Evolutionary conservation across 495 filamentous ascomycete genomes (phyloP).

Genomic region (Eremomyces bilateralis): DNA sequence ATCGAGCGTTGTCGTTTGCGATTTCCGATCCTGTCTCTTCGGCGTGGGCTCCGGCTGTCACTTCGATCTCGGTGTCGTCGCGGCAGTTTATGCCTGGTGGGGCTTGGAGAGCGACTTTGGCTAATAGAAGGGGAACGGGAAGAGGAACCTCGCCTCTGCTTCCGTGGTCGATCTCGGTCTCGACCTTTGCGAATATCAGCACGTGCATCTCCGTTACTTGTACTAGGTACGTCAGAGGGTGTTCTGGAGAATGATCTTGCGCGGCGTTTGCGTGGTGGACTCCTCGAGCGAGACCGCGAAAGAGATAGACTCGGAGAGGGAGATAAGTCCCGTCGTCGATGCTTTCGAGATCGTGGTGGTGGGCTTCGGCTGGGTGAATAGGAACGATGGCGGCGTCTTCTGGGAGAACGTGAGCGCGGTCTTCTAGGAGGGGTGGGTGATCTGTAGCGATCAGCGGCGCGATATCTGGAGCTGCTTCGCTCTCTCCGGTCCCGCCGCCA

Average conservation of each 20-base stretch:
- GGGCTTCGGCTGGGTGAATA: slow-evolving; percentile 6
- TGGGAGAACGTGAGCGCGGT: slow-evolving; percentile 41
- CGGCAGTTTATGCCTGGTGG: too few relatives aligned
- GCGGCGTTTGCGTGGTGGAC: slow-evolving; percentile 7
- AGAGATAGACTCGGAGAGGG: not conserved
- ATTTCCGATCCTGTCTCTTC: too few relatives aligned
- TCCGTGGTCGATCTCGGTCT: too few relatives aligned
- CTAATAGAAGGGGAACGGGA: too few relatives aligned
- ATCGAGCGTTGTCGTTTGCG: too few relatives aligned
- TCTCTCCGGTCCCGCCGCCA: slow-evolving; percentile 10
- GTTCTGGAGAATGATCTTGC: slow-evolving; percentile 23
- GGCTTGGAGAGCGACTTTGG: too few relatives aligned
- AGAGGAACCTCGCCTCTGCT: too few relatives aligned
- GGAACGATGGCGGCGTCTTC: slow-evolving; percentile 25
- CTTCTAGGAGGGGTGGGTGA: slow-evolving; percentile 16
- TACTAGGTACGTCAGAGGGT: slow-evolving; percentile 6
- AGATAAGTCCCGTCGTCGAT: slow-evolving; percentile 9
- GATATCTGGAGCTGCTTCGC: slow-evolving; percentile 8
- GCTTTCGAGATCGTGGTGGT: slow-evolving; percentile 23
- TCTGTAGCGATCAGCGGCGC: slow-evolving; percentile 6
- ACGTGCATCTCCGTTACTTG: slow-evolving; percentile 14
- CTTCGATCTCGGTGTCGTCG: too few relatives aligned
- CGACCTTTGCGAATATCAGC: slow-evolving; percentile 31
- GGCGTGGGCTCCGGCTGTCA: too few relatives aligned
- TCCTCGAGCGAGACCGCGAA: slow-evolving; percentile 15